Conservation (phyloP, 495 filamentous ascomycete genomes). For the Stereocaulon alpinum region DNA sequence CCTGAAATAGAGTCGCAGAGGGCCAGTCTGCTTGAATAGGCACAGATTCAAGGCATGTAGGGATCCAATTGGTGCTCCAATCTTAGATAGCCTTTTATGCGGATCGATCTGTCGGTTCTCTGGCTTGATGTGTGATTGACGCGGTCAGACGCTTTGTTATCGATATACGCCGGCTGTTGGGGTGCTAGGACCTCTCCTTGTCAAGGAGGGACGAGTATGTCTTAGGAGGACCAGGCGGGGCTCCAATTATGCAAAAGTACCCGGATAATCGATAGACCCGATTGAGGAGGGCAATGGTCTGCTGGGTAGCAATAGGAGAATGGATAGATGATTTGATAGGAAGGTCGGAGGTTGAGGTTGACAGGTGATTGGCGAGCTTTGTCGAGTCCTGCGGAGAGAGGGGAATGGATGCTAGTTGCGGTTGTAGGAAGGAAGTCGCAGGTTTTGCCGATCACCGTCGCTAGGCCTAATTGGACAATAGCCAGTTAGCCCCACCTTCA, state of each 20-base stretch:
- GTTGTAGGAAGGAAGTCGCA: slow-evolving; percentile 13
- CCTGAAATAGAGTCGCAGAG: slow-evolving; percentile 2
- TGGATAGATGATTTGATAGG: slow-evolving; percentile 1
- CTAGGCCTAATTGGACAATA: slow-evolving; percentile 3
- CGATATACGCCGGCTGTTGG: slow-evolving; percentile 11
- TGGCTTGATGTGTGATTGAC: background rate
- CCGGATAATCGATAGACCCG: background rate
- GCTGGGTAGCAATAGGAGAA: background rate
- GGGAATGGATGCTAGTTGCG: slow-evolving; percentile 14
- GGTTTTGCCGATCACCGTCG: slow-evolving; percentile 17
- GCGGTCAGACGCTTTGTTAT: slow-evolving; percentile 13
- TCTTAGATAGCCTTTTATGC: slow-evolving; percentile 3
- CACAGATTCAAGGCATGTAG: slow-evolving; percentile 11
- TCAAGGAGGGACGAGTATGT: slow-evolving; percentile 11
- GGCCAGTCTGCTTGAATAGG: slow-evolving; percentile 11
- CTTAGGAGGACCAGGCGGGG: background rate
- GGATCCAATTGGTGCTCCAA: slow-evolving; percentile 14
- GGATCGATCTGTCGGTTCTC: slow-evolving; percentile 11
- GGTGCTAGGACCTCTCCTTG: slow-evolving; percentile 13
- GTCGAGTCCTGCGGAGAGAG: slow-evolving; percentile 14
- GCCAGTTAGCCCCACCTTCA: slow-evolving; percentile 8
- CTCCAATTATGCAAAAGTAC: background rate
- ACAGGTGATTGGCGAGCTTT: slow-evolving; percentile 8
- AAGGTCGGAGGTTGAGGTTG: slow-evolving; percentile 1
- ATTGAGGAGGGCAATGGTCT: background rate